phyloP scores from a whole-genome alignment of 306 rosid genomes.

The Dryas drummondii region DNA sequence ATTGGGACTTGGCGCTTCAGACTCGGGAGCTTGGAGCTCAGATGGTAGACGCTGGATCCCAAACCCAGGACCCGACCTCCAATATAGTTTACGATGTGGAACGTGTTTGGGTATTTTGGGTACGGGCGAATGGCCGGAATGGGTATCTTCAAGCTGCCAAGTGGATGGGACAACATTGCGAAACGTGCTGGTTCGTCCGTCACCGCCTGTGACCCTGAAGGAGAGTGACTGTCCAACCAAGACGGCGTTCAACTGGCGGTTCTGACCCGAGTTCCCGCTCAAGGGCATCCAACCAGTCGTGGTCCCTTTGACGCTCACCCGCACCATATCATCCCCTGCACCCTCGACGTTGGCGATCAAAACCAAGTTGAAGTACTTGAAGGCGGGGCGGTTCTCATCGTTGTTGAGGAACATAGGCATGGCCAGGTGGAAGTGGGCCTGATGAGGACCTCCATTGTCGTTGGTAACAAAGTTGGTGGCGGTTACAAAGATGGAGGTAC shows the following conservation, averaged over 20 bases:
- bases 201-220: conserved; percentile 73
- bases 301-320: conserved; percentile 62
- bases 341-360: conserved; percentile 81
- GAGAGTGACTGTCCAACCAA: conserved; percentile 81
- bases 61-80: no score
- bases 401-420: conserved; percentile 87
- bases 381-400: conserved; percentile 76
- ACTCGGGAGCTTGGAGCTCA: no score
- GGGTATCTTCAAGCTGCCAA: conserved; percentile 69
- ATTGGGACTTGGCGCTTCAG: no score
- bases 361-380: conserved; percentile 76
- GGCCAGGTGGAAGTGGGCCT: conserved; percentile 74
- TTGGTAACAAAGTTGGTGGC: conserved; percentile 43
- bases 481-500: conserved; percentile 72
- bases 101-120: no score
- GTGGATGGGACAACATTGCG: conserved; percentile 59
- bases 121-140: no score
- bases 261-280: conserved; percentile 93
- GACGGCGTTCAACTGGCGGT: conserved; percentile 55
- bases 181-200: conserved; percentile 63
- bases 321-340: conserved; percentile 61
- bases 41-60: no score
- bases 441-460: conserved; percentile 75
- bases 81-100: no score
- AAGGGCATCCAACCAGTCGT: conserved; percentile 63